A percentile compares a stretch with the other conserved stretches of the same genome.
Evolutionary conservation across 148 eudicot genomes (phyloP).

Genomic region (Rhododendron henanense): DNA sequence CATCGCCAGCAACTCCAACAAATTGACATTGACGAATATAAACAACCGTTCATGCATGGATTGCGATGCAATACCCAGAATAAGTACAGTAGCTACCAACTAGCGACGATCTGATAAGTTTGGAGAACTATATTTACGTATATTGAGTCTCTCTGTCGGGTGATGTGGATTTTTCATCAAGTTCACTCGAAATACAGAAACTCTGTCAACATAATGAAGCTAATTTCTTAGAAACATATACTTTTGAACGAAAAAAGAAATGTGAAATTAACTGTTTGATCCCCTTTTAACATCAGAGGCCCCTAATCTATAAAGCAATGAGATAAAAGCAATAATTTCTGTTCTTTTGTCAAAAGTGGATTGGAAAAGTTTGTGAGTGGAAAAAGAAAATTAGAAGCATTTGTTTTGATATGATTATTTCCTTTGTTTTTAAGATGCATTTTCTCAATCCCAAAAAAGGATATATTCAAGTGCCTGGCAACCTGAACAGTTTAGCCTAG

Average conservation of each 20-base stretch:
- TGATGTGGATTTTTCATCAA: not conserved
- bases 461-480: not conserved
- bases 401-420: not conserved
- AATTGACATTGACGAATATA: constrained; percentile 2
- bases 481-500: not conserved
- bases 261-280: not conserved
- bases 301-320: not conserved
- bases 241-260: not conserved
- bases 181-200: constrained; percentile 1
- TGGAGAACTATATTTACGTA: not conserved
- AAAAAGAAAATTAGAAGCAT: not conserved
- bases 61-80: not conserved
- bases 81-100: not conserved
- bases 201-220: not conserved
- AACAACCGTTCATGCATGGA: not conserved
- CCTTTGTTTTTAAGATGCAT: not conserved
- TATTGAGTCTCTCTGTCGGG: not conserved
- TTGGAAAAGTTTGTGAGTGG: not conserved
- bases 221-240: not conserved
- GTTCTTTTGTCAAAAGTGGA: not conserved
- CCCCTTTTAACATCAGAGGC: not conserved
- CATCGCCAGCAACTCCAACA: constrained; percentile 30
- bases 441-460: not conserved
- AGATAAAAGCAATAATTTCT: not conserved
- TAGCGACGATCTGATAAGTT: not conserved